These are phyloP conservation scores for Globisporangium paddicum DNA, from an alignment of 352 stramenopile species.

Conservation along the genomic window DNA sequence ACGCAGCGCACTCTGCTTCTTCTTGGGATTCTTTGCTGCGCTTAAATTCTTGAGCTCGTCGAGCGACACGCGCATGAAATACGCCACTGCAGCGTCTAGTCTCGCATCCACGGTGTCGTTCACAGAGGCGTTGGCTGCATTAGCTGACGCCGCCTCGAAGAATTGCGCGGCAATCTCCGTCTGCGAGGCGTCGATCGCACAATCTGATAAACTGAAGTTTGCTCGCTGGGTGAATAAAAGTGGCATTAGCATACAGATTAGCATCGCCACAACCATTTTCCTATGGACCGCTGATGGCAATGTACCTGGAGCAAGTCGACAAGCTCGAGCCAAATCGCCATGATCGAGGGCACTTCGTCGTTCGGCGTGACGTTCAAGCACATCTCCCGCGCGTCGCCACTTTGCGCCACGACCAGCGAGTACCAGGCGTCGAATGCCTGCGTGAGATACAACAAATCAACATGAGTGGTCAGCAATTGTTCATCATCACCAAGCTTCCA, in stretches of 20 bases:
- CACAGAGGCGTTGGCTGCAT: conserved; percentile 12
- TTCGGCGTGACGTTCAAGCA: conserved; percentile 49
- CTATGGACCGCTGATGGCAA: not conserved
- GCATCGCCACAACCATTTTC: no score
- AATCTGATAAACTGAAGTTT: conserved; percentile 54
- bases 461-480: not conserved
- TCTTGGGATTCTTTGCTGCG: conserved; percentile 17
- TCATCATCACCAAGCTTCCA: not conserved
- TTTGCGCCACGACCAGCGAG: conserved; percentile 40
- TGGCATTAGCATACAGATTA: no score
- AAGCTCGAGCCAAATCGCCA: conserved; percentile 74
- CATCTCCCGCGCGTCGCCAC: conserved; percentile 23
- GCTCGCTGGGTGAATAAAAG: conserved; percentile 22
- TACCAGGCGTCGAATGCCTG: conserved; percentile 80
- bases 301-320: conserved; percentile 71
- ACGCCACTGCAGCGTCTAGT: conserved; percentile 50
- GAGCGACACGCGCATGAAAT: conserved; percentile 68
- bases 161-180: conserved; percentile 41
- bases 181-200: conserved; percentile 25
- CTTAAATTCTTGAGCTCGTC: conserved; percentile 42
- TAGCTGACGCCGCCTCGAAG: conserved; percentile 27
- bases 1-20: conserved; percentile 33
- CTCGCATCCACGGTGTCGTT: conserved; percentile 13
- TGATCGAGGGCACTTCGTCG: conserved; percentile 46
- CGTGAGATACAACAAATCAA: not conserved